phyloP scores from a whole-genome alignment of 202 grass and related monocot species.

The Schoenoplectus tabernaemontani region DNA sequence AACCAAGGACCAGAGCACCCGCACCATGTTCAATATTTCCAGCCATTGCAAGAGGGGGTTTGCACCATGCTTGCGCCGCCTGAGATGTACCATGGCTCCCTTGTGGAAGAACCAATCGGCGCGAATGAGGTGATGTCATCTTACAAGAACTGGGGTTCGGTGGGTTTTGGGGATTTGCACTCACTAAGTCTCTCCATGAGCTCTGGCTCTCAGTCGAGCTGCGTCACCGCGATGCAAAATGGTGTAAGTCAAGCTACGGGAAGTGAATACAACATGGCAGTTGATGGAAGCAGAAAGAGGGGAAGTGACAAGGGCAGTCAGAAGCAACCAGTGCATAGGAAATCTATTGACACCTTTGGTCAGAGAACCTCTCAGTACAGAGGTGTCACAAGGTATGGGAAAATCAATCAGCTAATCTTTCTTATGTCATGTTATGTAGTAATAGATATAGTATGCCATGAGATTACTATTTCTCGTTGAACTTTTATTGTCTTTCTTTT shows the following conservation, averaged over 20 bases:
- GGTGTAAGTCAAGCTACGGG: conserved; percentile 8
- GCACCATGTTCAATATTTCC: conserved; percentile 24
- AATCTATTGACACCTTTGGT: conserved; percentile 94
- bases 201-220: conserved; percentile 68
- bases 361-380: conserved; percentile 93
- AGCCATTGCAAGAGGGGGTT: conserved; percentile 34
- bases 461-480: conserved; percentile 3
- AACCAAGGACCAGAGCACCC: conserved; percentile 18
- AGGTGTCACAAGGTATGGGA: conserved; percentile 81
- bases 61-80: conserved; percentile 35
- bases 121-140: not conserved
- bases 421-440: not conserved
- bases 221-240: conserved; percentile 43
- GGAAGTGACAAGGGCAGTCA: conserved; percentile 42
- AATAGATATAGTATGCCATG: not conserved
- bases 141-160: conserved; percentile 38
- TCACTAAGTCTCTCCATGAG: conserved; percentile 76
- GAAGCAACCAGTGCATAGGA: conserved; percentile 90
- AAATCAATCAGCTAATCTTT: not conserved
- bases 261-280: conserved; percentile 31
- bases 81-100: conserved; percentile 36
- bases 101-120: conserved; percentile 33
- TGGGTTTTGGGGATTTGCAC: conserved; percentile 30
- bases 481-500: not conserved
- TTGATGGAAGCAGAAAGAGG: conserved; percentile 60